phyloP scores from a whole-genome alignment of 1,139 yeast species.

The Spencermartinsiella ligniputridi region DNA sequence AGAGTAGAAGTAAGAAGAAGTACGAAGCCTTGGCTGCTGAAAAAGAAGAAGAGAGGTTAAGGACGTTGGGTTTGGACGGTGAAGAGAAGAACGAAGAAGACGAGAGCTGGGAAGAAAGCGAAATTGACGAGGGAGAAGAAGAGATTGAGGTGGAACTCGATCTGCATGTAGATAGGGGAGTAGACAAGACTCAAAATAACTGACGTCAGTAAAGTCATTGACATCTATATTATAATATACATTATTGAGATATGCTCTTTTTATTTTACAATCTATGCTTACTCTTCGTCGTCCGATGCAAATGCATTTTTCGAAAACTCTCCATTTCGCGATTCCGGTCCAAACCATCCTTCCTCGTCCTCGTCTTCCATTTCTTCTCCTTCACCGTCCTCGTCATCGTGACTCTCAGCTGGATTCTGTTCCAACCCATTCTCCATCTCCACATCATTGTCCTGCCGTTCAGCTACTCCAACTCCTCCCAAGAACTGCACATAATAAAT shows the following conservation, averaged over 20 bases:
- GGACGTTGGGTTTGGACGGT: background rate
- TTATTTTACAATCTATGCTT: constrained; percentile 2
- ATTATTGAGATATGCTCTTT: background rate
- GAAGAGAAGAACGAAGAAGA: background rate
- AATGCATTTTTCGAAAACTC: constrained; percentile 1
- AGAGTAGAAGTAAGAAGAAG: constrained; percentile 30
- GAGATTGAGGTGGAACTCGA: constrained; percentile 2
- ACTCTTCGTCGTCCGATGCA: constrained; percentile 11
- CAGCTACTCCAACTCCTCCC: constrained; percentile 11
- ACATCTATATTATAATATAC: too few species aligned
- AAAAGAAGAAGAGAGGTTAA: constrained; percentile 5
- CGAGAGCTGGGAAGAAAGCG: background rate
- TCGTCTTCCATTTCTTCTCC: constrained; percentile 25
- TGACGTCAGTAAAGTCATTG: too few species aligned
- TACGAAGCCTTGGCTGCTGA: constrained; percentile 22
- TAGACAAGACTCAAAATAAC: too few species aligned
- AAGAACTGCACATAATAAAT: constrained; percentile 47
- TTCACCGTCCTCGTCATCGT: constrained; percentile 30
- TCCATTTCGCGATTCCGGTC: constrained; percentile 33
- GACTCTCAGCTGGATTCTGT: constrained; percentile 11
- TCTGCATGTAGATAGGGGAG: too few species aligned
- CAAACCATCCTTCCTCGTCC: constrained; percentile 44
- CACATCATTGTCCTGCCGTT: constrained; percentile 18
- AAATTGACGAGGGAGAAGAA: background rate
- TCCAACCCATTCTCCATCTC: constrained; percentile 16